Evolutionary conservation across 805 yeast genomes (phyloP).

Genomic region (Wickerhamiella lipophila): DNA sequence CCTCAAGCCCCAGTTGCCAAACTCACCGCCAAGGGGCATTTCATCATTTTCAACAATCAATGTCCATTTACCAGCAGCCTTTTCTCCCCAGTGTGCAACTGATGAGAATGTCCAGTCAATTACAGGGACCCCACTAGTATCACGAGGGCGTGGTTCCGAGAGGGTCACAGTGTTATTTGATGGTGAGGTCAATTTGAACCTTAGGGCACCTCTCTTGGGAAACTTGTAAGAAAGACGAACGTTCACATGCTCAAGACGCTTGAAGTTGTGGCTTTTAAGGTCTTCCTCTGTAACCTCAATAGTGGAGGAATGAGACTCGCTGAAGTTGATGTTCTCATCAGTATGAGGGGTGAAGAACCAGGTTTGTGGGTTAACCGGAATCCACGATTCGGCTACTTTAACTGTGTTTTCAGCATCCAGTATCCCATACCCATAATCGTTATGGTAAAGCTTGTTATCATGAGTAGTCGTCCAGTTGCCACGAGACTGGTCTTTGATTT

Average conservation of each 20-base stretch:
- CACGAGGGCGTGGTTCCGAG: conserved; percentile 54
- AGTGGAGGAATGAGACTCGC: conserved; percentile 24
- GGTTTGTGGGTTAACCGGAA: conserved; percentile 81
- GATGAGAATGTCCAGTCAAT: conserved; percentile 84
- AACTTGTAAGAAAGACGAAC: conserved; percentile 62
- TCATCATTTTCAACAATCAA: conserved; percentile 43
- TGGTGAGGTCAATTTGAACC: conserved; percentile 60
- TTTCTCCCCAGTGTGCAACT: conserved; percentile 96
- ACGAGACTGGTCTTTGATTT: conserved; percentile 35
- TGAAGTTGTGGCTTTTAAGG: conserved; percentile 46
- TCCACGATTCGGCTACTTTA: conserved; percentile 59
- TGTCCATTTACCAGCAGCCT: conserved; percentile 71
- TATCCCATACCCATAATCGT: conserved; percentile 84
- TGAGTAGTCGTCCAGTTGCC: conserved; percentile 65
- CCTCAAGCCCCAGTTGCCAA: conserved; percentile 62
- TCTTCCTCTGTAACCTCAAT: conserved; percentile 38
- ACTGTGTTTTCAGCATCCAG: conserved; percentile 71
- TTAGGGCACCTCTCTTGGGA: conserved; percentile 54
- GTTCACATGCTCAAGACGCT: conserved; percentile 72
- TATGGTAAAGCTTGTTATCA: conserved; percentile 59
- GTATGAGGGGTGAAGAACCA: conserved; percentile 48
- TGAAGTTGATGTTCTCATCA: conserved; percentile 26
- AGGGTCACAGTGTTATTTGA: conserved; percentile 57
- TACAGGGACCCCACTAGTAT: conserved; percentile 47
- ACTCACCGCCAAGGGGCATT: conserved; percentile 20